Base-by-base conservation (phyloP, 176 grass and related monocot genomes). In the Zizania latifolia region DNA sequence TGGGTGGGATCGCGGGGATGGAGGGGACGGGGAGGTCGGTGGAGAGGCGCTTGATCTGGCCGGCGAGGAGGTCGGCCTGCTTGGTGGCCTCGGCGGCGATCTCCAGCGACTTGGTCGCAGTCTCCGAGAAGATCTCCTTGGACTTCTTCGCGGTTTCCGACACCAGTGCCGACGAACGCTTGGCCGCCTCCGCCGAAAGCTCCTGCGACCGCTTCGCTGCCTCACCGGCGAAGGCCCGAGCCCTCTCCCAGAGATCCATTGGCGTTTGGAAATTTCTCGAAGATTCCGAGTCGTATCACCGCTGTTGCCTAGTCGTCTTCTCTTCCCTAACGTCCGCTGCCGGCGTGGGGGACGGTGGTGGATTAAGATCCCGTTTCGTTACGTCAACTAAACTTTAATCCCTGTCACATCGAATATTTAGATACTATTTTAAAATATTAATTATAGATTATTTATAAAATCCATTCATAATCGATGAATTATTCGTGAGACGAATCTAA, bases 241-340 rank as follows among this genome's bases (percentile, higher is more conserved):
- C 95, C 74, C 68, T 87, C 81, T 84, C 81, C 95, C 95, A 98
- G 58, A 98, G 91, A 92, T 94, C 95, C 95, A 98, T 98, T 34
- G 82, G 76, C 41, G 27, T 1, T 32, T 14, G 62, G 54, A 38
- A 54, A 26, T 35, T 78, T 81, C 78, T 50, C 13, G 45, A 76
- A 74, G 68, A 43, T 39, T 51, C 8, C 31, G 30, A 13, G 77
- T 32, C 58, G 59, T 17, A n/a, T 77, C 50, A 35, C 59, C 68
- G 74, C 61, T 62, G 50, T 27, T 68, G 71, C 26, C 36, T 65
- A 45, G 85, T 39, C 75, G 28, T 67, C 46, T 37, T 60, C 76
- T n/a, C n/a, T 37, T 60, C 62, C 68, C 74, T 67, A 75, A 76
- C 71, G 86, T 81, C 65, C 77, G 77, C n/a, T n/a, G n/a, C n/a